Evolutionary conservation across 805 yeast genomes (phyloP), one percentile per base, ranked within the genome.

Genomic region (Metschnikowia cubensis): DNA sequence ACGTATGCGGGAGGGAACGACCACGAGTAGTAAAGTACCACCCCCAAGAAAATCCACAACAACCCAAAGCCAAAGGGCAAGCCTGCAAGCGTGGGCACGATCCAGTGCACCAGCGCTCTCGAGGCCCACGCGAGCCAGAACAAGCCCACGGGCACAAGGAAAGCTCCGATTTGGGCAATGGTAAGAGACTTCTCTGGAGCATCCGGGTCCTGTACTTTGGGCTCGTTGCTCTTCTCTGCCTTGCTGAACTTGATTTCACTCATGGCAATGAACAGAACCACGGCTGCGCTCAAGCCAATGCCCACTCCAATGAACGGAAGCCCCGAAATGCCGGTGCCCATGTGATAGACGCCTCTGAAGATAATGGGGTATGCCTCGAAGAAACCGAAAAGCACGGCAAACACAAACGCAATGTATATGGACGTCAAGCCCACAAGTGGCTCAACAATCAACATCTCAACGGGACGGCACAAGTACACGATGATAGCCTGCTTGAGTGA

Each of bases 51-150:
- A 47, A 87, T 79, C 59, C 86, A 69, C 49, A 87, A 77, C 52
- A 87, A 70, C 6, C 90, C 87, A 60, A 84, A 84, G 1, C 95
- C 94, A 60, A 87, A 81, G 33, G 91, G 83, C 42, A 85, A 79
- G 57, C 96, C 96, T 1, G 92, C 82, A 49, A 84, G 79, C 21
- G 81, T 72, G 6, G 95, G 88, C 10, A 80, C 85, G 73, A 85
- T 83, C 90, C 91, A 87, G 61, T 84, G 91, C 25, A 87, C 81
- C 14, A 64, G 59, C 7, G 46, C 40, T 58, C 80, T 76, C 8
- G 87, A 77, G 3, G 91, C 76, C 95, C 95, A 87, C 6, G 84
- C 95, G 50, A 86, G 72, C 95, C 94, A 87, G 68, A 87, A 87
- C 50, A 87, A 70, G 0, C 87, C 75, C 36, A 83, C 73, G 4